Evolutionary conservation across 1,284 basidiomycete genomes (phyloP).

Genomic region (Coniferiporia weirii): DNA sequence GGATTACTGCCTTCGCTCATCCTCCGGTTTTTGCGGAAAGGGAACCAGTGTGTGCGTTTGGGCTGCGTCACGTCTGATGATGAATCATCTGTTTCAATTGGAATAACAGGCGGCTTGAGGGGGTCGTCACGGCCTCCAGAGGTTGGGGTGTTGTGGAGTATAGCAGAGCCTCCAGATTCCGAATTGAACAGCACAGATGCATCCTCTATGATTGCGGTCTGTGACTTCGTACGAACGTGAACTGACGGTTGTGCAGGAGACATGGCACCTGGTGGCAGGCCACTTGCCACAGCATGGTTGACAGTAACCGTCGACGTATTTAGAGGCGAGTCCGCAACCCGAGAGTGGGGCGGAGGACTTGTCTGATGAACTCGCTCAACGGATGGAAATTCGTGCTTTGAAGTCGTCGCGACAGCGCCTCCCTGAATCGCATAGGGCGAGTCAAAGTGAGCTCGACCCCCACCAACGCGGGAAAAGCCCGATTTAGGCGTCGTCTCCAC

Average conservation of each 20-base stretch:
- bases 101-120: conserved; percentile 16
- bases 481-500: conserved; percentile 36
- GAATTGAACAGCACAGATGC: conserved; percentile 29
- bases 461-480: conserved; percentile 74
- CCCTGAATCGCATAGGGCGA: conserved; percentile 65
- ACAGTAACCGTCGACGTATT: conserved; percentile 18
- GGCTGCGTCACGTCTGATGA: conserved; percentile 24
- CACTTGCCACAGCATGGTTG: conserved; percentile 29
- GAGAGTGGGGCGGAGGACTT: conserved; percentile 8
- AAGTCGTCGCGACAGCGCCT: conserved; percentile 28
- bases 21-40: conserved; percentile 51
- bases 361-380: conserved; percentile 35
- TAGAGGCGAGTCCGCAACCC: conserved; percentile 1
- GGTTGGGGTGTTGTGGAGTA: conserved; percentile 19
- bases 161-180: conserved; percentile 17
- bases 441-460: conserved; percentile 73
- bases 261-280: conserved; percentile 58
- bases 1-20: conserved; percentile 49
- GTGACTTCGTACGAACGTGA: conserved; percentile 71
- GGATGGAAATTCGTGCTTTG: conserved; percentile 62
- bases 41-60: conserved; percentile 64
- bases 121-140: conserved; percentile 11
- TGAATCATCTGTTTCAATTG: conserved; percentile 22
- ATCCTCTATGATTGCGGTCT: conserved; percentile 73
- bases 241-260: conserved; percentile 36